A percentile compares a stretch with the other conserved stretches of the same genome.
Conservation (phyloP, 257 asterid genomes). For the Nyctanthes arbortristis region DNA sequence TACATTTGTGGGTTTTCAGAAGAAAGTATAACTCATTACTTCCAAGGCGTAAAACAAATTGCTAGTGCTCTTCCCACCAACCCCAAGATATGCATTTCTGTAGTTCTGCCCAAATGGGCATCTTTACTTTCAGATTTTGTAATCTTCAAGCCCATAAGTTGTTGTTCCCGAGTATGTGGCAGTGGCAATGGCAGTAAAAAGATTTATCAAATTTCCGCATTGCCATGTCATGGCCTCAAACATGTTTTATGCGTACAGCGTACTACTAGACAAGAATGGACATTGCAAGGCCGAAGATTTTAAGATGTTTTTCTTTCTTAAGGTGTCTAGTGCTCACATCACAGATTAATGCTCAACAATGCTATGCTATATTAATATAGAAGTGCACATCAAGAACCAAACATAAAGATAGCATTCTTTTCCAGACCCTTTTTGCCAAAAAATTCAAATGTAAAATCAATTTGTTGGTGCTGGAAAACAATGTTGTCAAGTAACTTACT, state of each 20-base stretch:
- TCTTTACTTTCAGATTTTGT: conserved; percentile 12
- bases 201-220: conserved; percentile 17
- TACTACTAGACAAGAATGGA: neutral
- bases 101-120: conserved; percentile 21
- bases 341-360: conserved; percentile 1
- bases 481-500: conserved; percentile 53
- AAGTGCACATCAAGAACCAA: conserved; percentile 13
- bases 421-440: neutral
- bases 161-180: conserved; percentile 30
- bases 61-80: conserved; percentile 2
- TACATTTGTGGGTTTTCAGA: too few species aligned
- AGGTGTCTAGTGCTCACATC: conserved; percentile 9
- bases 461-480: neutral
- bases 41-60: conserved; percentile 10
- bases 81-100: conserved; percentile 13
- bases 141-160: neutral
- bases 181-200: conserved; percentile 10
- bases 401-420: neutral
- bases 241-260: too few species aligned
- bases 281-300: too few species aligned
- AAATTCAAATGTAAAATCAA: conserved; percentile 4
- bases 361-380: neutral
- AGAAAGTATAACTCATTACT: neutral
- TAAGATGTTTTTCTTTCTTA: too few species aligned
- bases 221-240: conserved; percentile 11